A percentile compares a stretch with the other conserved stretches of the same genome.
These are phyloP conservation scores for Irpex rosettiformis DNA, from an alignment of 1,284 basidiomycete genomes.

Conservation along the genomic window DNA sequence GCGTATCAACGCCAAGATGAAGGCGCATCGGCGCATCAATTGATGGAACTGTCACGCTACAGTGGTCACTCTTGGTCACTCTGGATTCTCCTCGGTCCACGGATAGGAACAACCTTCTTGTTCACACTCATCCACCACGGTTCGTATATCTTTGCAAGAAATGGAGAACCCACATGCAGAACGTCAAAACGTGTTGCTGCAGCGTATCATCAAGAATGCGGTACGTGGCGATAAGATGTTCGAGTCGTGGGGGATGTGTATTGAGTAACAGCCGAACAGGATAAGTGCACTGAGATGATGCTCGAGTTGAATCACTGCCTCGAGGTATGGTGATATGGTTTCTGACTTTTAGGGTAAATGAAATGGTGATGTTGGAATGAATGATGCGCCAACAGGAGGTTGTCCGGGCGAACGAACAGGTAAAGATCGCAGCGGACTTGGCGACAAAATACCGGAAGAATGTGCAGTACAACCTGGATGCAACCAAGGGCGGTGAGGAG, in stretches of 20 bases:
- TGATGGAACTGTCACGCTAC: neutral
- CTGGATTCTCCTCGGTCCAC: neutral
- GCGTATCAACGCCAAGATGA: neutral
- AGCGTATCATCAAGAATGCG: conserved; percentile 87
- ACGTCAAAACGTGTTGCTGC: conserved; percentile 83
- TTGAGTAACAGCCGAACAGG: conserved; percentile 36
- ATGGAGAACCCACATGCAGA: conserved; percentile 95
- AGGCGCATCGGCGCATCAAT: neutral
- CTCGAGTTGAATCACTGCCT: conserved; percentile 79
- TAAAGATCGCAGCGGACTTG: conserved; percentile 75
- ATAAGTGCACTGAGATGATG: conserved; percentile 77
- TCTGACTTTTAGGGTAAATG: neutral
- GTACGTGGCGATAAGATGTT: conserved; percentile 45
- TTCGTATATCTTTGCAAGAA: neutral
- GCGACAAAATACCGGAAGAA: conserved; percentile 81
- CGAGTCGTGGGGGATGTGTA: neutral
- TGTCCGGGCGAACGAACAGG: conserved; percentile 62
- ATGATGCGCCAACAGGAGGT: conserved; percentile 50
- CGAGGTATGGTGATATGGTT: conserved; percentile 43
- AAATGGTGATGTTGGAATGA: neutral
- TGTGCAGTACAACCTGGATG: conserved; percentile 82
- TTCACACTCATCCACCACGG: neutral
- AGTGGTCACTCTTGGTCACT: too few species aligned
- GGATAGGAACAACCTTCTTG: neutral
- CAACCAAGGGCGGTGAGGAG: conserved; percentile 28